These are phyloP conservation scores for Trypethelium eluteriae DNA, from an alignment of 495 filamentous ascomycete species.

Conservation along the genomic window DNA sequence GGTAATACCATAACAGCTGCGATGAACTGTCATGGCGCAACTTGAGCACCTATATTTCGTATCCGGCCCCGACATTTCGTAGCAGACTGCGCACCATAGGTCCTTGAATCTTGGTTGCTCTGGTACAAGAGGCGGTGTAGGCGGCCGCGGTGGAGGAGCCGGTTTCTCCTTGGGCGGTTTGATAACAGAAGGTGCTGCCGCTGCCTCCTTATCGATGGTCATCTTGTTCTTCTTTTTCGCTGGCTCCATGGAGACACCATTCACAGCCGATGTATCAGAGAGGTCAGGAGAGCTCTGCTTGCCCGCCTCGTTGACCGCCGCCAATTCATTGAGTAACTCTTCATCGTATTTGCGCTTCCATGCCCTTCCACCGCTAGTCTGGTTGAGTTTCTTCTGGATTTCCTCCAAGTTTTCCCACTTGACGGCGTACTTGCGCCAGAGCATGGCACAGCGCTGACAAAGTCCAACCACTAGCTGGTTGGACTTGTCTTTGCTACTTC, in stretches of 20 bases:
- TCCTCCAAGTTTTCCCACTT: constrained; percentile 96
- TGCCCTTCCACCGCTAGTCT: constrained; percentile 72
- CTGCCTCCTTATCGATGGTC: constrained; percentile 37
- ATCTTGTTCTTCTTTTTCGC: constrained; percentile 56
- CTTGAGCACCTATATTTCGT: constrained; percentile 72
- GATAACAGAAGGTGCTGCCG: constrained; percentile 48
- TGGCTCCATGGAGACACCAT: constrained; percentile 25
- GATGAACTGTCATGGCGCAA: constrained; percentile 88
- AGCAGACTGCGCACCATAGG: constrained; percentile 80
- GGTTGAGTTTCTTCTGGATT: constrained; percentile 77
- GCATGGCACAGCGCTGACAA: constrained; percentile 77
- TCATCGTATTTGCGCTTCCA: constrained; percentile 87
- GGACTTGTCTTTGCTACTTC: constrained; percentile 62
- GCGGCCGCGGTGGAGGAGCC: constrained; percentile 33
- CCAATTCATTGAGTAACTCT: constrained; percentile 76
- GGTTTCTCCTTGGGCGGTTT: constrained; percentile 66
- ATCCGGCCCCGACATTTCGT: constrained; percentile 57
- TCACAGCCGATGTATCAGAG: constrained; percentile 6
- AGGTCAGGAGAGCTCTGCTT: constrained; percentile 27
- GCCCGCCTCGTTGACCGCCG: constrained; percentile 47
- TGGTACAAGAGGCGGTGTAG: constrained; percentile 32
- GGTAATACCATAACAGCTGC: constrained; percentile 79
- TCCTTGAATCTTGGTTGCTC: constrained; percentile 31
- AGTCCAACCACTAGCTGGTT: constrained; percentile 72
- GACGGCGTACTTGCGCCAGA: constrained; percentile 93